phyloP scores from a whole-genome alignment of 1,284 basidiomycete species.

The Wolfiporia cocos region DNA sequence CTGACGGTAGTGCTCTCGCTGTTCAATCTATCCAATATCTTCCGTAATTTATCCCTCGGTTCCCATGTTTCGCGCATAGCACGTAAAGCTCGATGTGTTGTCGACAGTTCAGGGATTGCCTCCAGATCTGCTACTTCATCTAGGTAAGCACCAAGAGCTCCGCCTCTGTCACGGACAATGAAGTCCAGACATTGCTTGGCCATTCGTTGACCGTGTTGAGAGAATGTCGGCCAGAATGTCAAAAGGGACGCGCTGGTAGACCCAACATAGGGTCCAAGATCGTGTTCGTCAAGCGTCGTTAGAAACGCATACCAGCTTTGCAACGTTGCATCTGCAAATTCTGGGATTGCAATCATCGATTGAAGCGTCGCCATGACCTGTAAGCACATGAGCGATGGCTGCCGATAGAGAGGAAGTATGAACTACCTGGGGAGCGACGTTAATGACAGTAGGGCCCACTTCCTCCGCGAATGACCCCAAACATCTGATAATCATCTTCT shows the following conservation, averaged over 20 bases:
- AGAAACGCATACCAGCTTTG: constrained; percentile 83
- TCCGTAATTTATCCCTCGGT: constrained; percentile 52
- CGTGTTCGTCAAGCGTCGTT: constrained; percentile 58
- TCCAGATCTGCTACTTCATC: constrained; percentile 80
- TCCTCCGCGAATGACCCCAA: constrained; percentile 70
- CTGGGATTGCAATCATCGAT: constrained; percentile 70
- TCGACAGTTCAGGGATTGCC: constrained; percentile 60
- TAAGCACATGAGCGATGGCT: background rate
- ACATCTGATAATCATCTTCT: constrained; percentile 75
- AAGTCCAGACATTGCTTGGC: constrained; percentile 66
- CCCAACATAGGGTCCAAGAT: constrained; percentile 84
- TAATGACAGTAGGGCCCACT: constrained; percentile 68
- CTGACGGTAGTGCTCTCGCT: constrained; percentile 85
- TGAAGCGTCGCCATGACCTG: constrained; percentile 99
- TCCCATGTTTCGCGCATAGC: constrained; percentile 45
- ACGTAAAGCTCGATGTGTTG: constrained; percentile 42
- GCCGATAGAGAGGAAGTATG: background rate
- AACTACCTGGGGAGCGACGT: constrained; percentile 81
- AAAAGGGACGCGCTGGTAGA: constrained; percentile 86
- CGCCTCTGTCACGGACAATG: constrained; percentile 63
- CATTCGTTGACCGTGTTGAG: constrained; percentile 41
- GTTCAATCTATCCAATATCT: constrained; percentile 69
- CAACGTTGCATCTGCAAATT: constrained; percentile 76
- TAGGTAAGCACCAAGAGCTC: constrained; percentile 48
- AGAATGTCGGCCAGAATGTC: constrained; percentile 71